A percentile compares a stretch with the other conserved stretches of the same genome.
Conservation (phyloP, 164 flowering plant genomes). For the Paratinospora sagittata region DNA sequence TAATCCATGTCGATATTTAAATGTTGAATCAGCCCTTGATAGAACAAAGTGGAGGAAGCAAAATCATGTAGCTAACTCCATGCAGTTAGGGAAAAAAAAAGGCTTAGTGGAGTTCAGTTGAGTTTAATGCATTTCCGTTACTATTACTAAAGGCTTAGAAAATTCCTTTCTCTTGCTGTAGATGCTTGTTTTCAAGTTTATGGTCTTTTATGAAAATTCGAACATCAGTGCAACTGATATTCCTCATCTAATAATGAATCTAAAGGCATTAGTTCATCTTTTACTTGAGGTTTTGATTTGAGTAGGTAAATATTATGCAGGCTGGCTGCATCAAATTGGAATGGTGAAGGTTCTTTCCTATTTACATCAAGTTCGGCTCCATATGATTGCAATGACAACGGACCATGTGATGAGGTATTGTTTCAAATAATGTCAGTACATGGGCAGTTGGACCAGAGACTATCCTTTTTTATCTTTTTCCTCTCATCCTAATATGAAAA, state of each 20-base stretch:
- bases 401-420: slow-evolving; percentile 78
- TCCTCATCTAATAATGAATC: background rate
- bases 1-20: too few species aligned
- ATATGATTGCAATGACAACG: slow-evolving; percentile 82
- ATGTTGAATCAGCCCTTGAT: too few species aligned
- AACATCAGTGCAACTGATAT: background rate
- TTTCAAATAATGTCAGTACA: too few species aligned
- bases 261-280: background rate
- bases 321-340: slow-evolving; percentile 78
- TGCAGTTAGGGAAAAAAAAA: too few species aligned
- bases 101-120: too few species aligned
- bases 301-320: slow-evolving; percentile 29
- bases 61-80: too few species aligned
- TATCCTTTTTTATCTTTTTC: too few species aligned
- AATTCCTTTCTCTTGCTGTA: background rate
- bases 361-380: slow-evolving; percentile 94
- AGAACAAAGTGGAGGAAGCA: too few species aligned
- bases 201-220: background rate
- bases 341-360: slow-evolving; percentile 77
- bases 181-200: background rate
- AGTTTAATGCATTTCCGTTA: background rate
- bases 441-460: too few species aligned
- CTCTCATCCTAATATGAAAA: too few species aligned
- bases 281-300: background rate
- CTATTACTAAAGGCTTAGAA: background rate